Conservation (phyloP, 1,284 basidiomycete genomes). For the Rhodotorula sp. region DNA sequence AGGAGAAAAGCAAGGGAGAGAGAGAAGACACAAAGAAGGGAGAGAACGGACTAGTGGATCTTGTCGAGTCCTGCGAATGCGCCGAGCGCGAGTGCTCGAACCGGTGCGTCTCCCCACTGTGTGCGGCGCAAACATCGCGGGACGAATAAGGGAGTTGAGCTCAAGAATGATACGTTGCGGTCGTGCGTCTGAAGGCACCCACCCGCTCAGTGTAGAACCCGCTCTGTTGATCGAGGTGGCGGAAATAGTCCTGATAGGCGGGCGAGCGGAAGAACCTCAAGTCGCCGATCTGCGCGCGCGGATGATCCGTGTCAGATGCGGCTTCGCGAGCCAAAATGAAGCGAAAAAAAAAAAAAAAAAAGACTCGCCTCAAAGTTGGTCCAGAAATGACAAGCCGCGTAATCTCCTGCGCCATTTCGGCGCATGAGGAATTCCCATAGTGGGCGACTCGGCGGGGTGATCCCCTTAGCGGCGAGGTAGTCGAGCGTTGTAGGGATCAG, state of each 20-base stretch:
- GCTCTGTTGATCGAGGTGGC: conserved; percentile 48
- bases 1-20: no score
- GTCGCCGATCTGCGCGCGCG: conserved; percentile 46
- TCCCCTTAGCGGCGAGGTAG: conserved; percentile 45
- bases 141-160: neutral
- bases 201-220: conserved; percentile 46
- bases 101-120: conserved; percentile 52
- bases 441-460: conserved; percentile 37
- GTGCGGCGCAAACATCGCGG: conserved; percentile 11
- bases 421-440: conserved; percentile 48
- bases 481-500: conserved; percentile 46
- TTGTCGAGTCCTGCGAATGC: conserved; percentile 30
- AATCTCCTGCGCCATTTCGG: conserved; percentile 29
- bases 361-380: conserved; percentile 43
- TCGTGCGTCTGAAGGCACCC: no score
- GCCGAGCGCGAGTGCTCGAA: conserved; percentile 48
- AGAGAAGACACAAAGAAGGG: neutral
- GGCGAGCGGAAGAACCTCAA: conserved; percentile 48
- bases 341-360: no score
- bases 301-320: neutral
- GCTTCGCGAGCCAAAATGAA: neutral
- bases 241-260: conserved; percentile 49
- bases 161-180: neutral
- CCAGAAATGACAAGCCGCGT: conserved; percentile 50
- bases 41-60: conserved; percentile 39